Percentiles rank a stretch among this genome's conserved stretches.
phyloP scores from a whole-genome alignment of 78 protist species.

The Bodo saltans region DNA sequence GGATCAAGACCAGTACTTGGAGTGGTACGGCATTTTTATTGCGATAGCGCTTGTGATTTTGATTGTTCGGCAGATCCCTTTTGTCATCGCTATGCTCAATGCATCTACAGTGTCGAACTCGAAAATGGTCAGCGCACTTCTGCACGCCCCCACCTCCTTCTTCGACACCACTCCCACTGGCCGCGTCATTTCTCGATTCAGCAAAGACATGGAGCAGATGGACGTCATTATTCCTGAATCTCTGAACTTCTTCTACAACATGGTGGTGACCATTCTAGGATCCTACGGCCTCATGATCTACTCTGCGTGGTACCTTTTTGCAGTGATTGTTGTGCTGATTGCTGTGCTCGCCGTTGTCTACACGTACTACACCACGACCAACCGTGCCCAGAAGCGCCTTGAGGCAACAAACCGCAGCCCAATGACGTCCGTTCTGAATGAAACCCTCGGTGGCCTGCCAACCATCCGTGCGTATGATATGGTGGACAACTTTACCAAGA shows the following conservation, averaged over 20 bases:
- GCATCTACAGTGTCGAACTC: constrained; percentile 16
- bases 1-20: neutral
- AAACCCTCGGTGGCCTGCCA: constrained; percentile 77
- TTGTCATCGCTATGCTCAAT: neutral
- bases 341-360: constrained; percentile 61
- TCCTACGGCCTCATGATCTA: constrained; percentile 39
- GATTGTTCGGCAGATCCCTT: neutral
- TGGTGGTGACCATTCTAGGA: neutral
- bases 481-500: neutral
- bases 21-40: neutral
- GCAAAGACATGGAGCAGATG: constrained; percentile 46
- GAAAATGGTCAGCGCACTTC: constrained; percentile 4
- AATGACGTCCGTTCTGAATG: constrained; percentile 71
- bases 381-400: constrained; percentile 74
- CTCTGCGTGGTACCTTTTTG: constrained; percentile 49
- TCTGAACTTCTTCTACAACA: constrained; percentile 20
- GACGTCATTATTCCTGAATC: constrained; percentile 34
- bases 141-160: constrained; percentile 54
- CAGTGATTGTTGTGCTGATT: constrained; percentile 47
- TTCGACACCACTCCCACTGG: constrained; percentile 94
- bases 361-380: constrained; percentile 50
- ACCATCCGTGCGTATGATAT: constrained; percentile 80
- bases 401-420: constrained; percentile 83
- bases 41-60: neutral
- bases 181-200: constrained; percentile 92